Percentiles rank a stretch among this genome's conserved stretches.
Conservation (phyloP, 2,329 filamentous ascomycete species). For the Alternaria longipes region DNA sequence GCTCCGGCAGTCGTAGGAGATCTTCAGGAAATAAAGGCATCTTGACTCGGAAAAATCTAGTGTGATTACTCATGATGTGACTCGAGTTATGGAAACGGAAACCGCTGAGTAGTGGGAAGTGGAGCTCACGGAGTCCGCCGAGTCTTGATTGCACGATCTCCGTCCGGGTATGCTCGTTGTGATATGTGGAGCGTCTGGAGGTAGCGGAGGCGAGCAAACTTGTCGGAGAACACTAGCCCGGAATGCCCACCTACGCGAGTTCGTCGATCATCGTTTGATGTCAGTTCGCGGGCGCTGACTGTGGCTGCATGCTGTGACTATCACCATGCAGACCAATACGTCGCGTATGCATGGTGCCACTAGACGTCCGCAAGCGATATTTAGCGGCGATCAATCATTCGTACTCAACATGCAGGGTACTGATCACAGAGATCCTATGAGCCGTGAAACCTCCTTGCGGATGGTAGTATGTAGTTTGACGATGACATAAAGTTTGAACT, state of each 20-base stretch:
- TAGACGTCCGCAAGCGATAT: background rate
- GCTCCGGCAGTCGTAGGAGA: background rate
- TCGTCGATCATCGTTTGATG: conserved; percentile 4
- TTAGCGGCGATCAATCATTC: background rate
- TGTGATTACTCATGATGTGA: background rate
- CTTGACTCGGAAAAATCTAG: background rate
- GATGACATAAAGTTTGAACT: conserved; percentile 22
- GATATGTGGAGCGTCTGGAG: conserved; percentile 7
- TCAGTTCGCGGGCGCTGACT: background rate
- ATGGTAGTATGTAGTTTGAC: conserved; percentile 23
- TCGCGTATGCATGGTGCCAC: background rate
- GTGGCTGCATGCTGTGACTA: background rate
- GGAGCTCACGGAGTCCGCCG: conserved; percentile 2
- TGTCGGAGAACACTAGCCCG: conserved; percentile 3
- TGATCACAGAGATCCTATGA: conserved; percentile 4
- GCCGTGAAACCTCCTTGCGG: conserved; percentile 3
- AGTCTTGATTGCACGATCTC: background rate
- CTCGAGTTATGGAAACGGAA: background rate
- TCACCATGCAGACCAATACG: background rate
- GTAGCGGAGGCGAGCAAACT: conserved; percentile 1
- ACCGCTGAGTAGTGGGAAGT: background rate
- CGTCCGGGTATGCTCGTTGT: background rate
- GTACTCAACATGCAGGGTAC: background rate
- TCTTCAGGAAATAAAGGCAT: background rate
- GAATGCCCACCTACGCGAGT: background rate